Base-by-base conservation (phyloP, 1,139 yeast species). In the Debaryomycetaceae sp. region DNA sequence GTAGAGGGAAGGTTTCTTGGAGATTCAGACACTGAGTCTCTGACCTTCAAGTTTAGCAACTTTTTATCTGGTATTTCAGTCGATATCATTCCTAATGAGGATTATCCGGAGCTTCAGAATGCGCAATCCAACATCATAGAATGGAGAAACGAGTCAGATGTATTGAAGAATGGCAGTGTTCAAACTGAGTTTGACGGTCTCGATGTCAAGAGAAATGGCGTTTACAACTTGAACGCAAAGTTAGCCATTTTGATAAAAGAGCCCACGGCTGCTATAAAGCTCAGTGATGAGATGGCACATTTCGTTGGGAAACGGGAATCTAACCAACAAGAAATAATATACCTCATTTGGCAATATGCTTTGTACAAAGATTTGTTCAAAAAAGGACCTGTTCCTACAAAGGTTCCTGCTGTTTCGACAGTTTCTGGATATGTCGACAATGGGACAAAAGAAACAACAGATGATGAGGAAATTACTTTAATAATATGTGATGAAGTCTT, bases 321-420 rank as follows among this genome's bases (percentile, higher is more conserved):
- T 34, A 83, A 95, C 5, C 89, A 89, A 58, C 92, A 92, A 43
- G 96, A 87, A 42, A 84, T 94, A 31, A 80, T 92, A 19, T 87
- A 82, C 51, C 79, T 83, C 18, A 68, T 92, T 39, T 92, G 97
- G 91, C 92, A 87, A 61, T 92, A 92, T 59, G 84, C 87, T 39
- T 82, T 86, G 53, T 78, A 78, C 62, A 86, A 86, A 55, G 79
- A 83, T 47, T 69, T 88, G 49, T 75, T 71, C 48, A 87, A 78
- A 53, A 65, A 59, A 41, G 55, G 59, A 15, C 66, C 59, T 30
- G 46, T 53, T 29, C 56, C 62, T 41, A 51, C 65, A 17, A 60
- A 55, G 31, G 72, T 72, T 6, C 68, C 73, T 8, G 75, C 75
- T 1, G 73, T 72, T 2, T 44, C 50, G 6, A 46, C 62, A 1